phyloP scores from a whole-genome alignment of 768 basidiomycete genomes.

The Fomitopsis pulvina region DNA sequence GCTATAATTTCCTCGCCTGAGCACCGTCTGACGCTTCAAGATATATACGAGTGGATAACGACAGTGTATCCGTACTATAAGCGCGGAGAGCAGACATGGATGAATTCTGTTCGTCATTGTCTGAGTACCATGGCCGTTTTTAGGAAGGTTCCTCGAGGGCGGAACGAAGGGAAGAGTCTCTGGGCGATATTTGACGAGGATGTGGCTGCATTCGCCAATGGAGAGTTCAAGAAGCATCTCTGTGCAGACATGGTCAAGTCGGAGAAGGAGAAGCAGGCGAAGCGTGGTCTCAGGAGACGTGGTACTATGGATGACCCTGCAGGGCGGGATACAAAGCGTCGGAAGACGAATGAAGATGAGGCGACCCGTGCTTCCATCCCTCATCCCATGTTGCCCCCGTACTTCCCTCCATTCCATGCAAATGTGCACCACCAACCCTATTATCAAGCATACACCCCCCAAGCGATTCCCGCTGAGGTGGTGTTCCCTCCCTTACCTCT shows the following conservation, averaged over 20 bases:
- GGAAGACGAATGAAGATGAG: conserved; percentile 19
- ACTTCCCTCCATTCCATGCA: conserved; percentile 21
- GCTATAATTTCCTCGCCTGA: conserved; percentile 82
- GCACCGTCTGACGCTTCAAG: conserved; percentile 84
- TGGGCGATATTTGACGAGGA: conserved; percentile 88
- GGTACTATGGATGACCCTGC: conserved; percentile 16
- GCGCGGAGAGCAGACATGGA: conserved; percentile 91
- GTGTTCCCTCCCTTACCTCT: conserved; percentile 72
- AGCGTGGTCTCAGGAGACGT: conserved; percentile 31
- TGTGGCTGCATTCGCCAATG: conserved; percentile 74
- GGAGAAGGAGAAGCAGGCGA: conserved; percentile 23
- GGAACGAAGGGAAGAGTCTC: conserved; percentile 71
- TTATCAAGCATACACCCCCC: conserved; percentile 51
- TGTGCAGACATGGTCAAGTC: conserved; percentile 34
- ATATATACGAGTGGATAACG: conserved; percentile 96
- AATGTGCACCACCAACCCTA: conserved; percentile 70
- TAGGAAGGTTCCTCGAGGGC: conserved; percentile 75
- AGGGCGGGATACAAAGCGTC: conserved; percentile 23
- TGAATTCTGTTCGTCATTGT: conserved; percentile 97
- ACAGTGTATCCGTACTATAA: conserved; percentile 92
- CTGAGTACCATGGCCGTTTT: conserved; percentile 90
- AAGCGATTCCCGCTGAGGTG: conserved; percentile 51
- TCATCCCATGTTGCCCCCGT: conserved; percentile 21
- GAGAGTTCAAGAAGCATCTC: conserved; percentile 68
- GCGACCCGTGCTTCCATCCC: conserved; percentile 12